These are phyloP conservation scores for Teunomyces stri DNA, from an alignment of 805 yeast genomes.

Conservation along the genomic window DNA sequence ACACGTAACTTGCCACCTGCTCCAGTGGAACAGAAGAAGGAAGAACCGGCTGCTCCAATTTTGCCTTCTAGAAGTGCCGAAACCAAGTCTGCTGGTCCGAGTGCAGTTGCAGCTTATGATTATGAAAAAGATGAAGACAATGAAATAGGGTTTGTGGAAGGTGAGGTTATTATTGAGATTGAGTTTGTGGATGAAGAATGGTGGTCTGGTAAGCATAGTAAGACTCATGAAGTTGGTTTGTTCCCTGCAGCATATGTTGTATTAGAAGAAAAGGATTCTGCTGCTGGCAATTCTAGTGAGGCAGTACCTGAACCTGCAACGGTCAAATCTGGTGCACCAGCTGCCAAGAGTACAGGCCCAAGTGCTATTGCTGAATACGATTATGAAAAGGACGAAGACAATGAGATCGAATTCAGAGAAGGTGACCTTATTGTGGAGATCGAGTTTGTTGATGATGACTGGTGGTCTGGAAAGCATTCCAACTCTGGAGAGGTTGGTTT, in stretches of 20 bases:
- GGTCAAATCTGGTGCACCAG: slow-evolving; percentile 6
- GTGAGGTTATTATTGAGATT: slow-evolving; percentile 63
- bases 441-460: slow-evolving; percentile 88
- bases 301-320: slow-evolving; percentile 13
- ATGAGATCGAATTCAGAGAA: slow-evolving; percentile 81
- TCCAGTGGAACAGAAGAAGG: slow-evolving; percentile 15
- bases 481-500: slow-evolving; percentile 73
- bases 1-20: slow-evolving; percentile 13
- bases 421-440: slow-evolving; percentile 80
- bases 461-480: slow-evolving; percentile 88
- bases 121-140: slow-evolving; percentile 74
- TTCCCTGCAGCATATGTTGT: slow-evolving; percentile 57
- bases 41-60: slow-evolving; percentile 9
- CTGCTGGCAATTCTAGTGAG: slow-evolving; percentile 10
- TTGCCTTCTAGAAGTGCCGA: slow-evolving; percentile 13
- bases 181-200: slow-evolving; percentile 74
- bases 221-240: slow-evolving; percentile 49
- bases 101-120: slow-evolving; percentile 82
- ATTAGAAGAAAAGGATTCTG: slow-evolving; percentile 16
- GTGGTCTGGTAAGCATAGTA: slow-evolving; percentile 50
- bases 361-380: slow-evolving; percentile 69
- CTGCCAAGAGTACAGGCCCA: slow-evolving; percentile 15
- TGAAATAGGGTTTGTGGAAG: slow-evolving; percentile 65
- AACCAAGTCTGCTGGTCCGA: slow-evolving; percentile 11
- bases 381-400: slow-evolving; percentile 90